Evolutionary conservation across 2,329 filamentous ascomycete species (phyloP), one percentile per base, ranked within the genome.

Genomic region (Phaeosphaeria sp.): DNA sequence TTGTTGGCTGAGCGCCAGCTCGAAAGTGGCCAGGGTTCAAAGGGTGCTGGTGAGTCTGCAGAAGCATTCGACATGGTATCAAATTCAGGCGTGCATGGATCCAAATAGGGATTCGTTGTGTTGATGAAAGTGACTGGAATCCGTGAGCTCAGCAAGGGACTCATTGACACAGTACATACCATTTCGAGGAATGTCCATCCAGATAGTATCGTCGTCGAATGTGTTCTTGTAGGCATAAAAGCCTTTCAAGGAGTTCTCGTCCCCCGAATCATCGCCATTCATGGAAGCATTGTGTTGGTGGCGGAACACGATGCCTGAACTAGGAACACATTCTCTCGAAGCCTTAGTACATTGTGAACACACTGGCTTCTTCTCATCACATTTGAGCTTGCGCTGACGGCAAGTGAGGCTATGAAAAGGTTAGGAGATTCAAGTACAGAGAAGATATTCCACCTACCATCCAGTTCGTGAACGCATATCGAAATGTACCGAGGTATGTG

Each of bases 271-370:
- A 15, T 77, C 76, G 49, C 83, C 82, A 58, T 89, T 89, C 86
- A 89, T 87, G 20, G 86, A 88, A 27, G 87, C 86, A 82, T 89
- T 89, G 75, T 89, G 87, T 68, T 89, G 87, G 73, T 90, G 87
- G 54, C 87, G 84, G 67, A 89, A 90, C 46, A 88, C 85, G 65
- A 89, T 83, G 51, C 85, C 86, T 60, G 86, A 85, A 67, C 84
- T 86, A 22, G 84, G 84, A 46, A 85, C 78, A 73, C 87, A 89
- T 73, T 86, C 82, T 65, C 87, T 81, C 48, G 81, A 83, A 5
- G 85, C 86, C 72, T 87, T 87, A 68, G 78, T 78, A 73, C 87
- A 89, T 72, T 88, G 85, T 33, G 84, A 81, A 68, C 87, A 89
- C 39, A 82, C 73, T 11, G 86, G 87, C 62, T 85, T 86, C 70